Evolutionary conservation across 306 rosid species (phyloP).

Genomic region (Ormosia emarginata): DNA sequence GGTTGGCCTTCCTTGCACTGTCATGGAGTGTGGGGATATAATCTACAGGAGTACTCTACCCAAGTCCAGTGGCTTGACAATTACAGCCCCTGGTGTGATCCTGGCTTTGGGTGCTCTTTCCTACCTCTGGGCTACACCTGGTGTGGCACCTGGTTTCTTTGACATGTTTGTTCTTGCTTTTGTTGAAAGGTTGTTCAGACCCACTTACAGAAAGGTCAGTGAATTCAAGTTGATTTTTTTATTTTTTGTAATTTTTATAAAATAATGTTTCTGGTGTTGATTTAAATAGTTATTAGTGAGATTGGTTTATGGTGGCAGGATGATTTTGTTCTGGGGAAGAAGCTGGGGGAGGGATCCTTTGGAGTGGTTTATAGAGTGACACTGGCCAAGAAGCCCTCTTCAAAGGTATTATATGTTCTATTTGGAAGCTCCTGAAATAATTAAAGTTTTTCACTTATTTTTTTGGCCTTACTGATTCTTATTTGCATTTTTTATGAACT

Average conservation of each 20-base stretch:
- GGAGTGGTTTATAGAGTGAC: constrained; percentile 85
- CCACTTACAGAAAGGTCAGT: constrained; percentile 70
- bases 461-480: neutral
- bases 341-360: constrained; percentile 95
- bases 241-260: neutral
- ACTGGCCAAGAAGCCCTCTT: constrained; percentile 64
- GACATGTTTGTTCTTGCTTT: constrained; percentile 98
- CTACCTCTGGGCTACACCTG: constrained; percentile 96
- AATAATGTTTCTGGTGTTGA: neutral
- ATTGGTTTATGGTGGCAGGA: constrained; percentile 51
- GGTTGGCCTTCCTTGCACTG: constrained; percentile 88
- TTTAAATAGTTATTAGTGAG: neutral
- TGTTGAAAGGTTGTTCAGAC: constrained; percentile 72
- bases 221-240: neutral
- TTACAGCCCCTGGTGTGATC: constrained; percentile 72
- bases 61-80: constrained; percentile 57
- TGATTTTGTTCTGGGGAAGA: constrained; percentile 88
- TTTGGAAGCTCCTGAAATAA: neutral
- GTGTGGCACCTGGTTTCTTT: constrained; percentile 95
- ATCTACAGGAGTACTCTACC: constrained; percentile 94
- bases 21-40: constrained; percentile 94
- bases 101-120: constrained; percentile 75
- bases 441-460: neutral
- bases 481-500: neutral
- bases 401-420: constrained; percentile 52